These are phyloP conservation scores for Penicillium silybi DNA, from an alignment of 495 filamentous ascomycete genomes.

Conservation along the genomic window DNA sequence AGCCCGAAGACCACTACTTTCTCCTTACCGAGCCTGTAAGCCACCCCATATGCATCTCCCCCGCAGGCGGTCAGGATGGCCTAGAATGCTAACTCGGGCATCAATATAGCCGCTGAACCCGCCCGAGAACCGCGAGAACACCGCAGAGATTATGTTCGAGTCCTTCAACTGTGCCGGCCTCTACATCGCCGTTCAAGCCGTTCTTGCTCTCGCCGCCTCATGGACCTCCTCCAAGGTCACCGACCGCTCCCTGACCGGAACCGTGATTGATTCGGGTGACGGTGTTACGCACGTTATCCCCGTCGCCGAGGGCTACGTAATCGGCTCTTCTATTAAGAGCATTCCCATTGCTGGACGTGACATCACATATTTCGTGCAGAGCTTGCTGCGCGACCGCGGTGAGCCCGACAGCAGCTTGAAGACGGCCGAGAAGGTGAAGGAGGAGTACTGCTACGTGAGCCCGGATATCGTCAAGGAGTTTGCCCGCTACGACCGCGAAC, in stretches of 20 bases:
- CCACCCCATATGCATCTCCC: not conserved
- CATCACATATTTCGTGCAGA: slow-evolving; percentile 98
- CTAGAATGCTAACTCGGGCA: slow-evolving; percentile 16
- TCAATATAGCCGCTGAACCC: slow-evolving; percentile 82
- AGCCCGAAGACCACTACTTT: slow-evolving; percentile 98
- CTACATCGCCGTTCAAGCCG: slow-evolving; percentile 97
- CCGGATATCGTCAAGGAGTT: slow-evolving; percentile 99
- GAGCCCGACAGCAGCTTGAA: slow-evolving; percentile 96
- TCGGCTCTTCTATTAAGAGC: slow-evolving; percentile 97
- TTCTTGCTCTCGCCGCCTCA: slow-evolving; percentile 91
- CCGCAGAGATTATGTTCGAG: slow-evolving; percentile 99
- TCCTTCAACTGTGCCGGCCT: slow-evolving; percentile 99
- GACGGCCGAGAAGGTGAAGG: slow-evolving; percentile 96
- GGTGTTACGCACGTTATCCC: slow-evolving; percentile 99
- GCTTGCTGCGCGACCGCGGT: slow-evolving; percentile 88
- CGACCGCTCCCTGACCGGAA: slow-evolving; percentile 94
- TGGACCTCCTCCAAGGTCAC: slow-evolving; percentile 98
- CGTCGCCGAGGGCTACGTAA: slow-evolving; percentile 97
- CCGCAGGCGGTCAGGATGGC: slow-evolving; percentile 2
- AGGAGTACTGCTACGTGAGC: slow-evolving; percentile 96
- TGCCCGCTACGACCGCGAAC: slow-evolving; percentile 84
- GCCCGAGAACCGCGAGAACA: slow-evolving; percentile 97
- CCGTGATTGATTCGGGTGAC: slow-evolving; percentile 95
- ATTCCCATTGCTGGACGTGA: slow-evolving; percentile 97
- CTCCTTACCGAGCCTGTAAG: slow-evolving; percentile 93